Evolutionary conservation across 1,284 basidiomycete species (phyloP), one percentile per base, ranked within the genome.

Genomic region (Ceratorhiza oryzae-sativae): DNA sequence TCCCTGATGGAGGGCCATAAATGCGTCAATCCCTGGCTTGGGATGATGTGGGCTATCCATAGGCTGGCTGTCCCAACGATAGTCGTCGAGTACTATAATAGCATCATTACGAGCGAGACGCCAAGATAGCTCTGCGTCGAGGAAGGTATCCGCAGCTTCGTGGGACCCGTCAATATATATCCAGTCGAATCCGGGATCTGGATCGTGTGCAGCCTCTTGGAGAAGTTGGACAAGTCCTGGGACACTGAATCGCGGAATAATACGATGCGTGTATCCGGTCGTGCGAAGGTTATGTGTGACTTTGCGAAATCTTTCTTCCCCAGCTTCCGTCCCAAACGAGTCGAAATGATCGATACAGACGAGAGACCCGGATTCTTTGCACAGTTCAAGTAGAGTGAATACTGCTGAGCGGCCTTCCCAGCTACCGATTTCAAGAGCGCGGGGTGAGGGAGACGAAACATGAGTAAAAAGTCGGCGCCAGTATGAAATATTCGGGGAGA

Each of bases 371-470:
- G 77, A 77, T 5, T 77, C 74, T n/a, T 77, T 77, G 76, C 85
- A 86, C 49, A 87, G 82, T 45, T 84, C 81, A 8, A 77, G 80
- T 48, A 86, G 79, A 42, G 87, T 79, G 78, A 86, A 87, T 25
- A 86, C 83, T 20, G 85, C 86, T 0, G 86, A 88, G 58, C 87
- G 83, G 23, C 86, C 87, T 78, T 88, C 87, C 86, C 86, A 88
- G 15, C 85, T 86, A 3, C 87, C 86, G n/a, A 88, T 86, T 76
- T 87, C 86, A 13, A 87, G 82, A 5, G 79, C 83, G 15, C 86
- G 82, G 12, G 86, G 86, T 0, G 76, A 71, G 18, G 77, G 49
- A 8, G 82, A 78, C 0, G 61, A 58, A 68, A 87, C 77, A 39
- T 79, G 77, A 6, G 80, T 76, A 70, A 87, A 82, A 27, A 85